Percentiles rank a stretch among this genome's conserved stretches.
Conservation (phyloP, 805 yeast species). For the Candida parachauliodes region DNA sequence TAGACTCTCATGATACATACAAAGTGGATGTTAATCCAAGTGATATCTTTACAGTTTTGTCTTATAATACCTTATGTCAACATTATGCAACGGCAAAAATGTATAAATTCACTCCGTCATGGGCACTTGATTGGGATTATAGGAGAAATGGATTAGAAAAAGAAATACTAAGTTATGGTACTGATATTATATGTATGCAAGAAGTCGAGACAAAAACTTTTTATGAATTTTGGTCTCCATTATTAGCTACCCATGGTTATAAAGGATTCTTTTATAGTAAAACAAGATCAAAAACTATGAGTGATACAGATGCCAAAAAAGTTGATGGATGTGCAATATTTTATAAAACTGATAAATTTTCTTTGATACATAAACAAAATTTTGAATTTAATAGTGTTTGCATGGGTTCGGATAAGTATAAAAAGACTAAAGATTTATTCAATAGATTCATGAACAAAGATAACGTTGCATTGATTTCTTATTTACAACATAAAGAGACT, state of each 20-base stretch:
- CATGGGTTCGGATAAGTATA: conserved; percentile 79
- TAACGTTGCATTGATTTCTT: conserved; percentile 77
- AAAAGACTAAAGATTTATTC: conserved; percentile 90
- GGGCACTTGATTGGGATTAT: conserved; percentile 95
- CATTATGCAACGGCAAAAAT: conserved; percentile 89
- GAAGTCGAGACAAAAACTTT: conserved; percentile 88
- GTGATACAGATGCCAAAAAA: conserved; percentile 71
- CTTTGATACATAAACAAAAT: conserved; percentile 63
- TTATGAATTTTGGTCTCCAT: conserved; percentile 83
- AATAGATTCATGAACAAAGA: conserved; percentile 96
- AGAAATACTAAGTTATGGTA: conserved; percentile 60
- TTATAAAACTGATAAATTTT: conserved; percentile 66
- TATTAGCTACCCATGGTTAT: conserved; percentile 71
- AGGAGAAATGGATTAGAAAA: conserved; percentile 73
- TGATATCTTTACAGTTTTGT: conserved; percentile 67
- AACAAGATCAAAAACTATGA: conserved; percentile 90
- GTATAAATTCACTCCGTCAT: conserved; percentile 93
- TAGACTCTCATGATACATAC: conserved; percentile 28
- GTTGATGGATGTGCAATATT: conserved; percentile 99
- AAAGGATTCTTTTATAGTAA: conserved; percentile 80
- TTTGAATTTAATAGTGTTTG: conserved; percentile 82
- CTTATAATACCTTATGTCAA: conserved; percentile 91
- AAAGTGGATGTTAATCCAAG: conserved; percentile 23
- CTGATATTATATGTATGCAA: conserved; percentile 88
- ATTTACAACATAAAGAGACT: conserved; percentile 68